These are phyloP conservation scores for Phytopythium vexans DNA, from an alignment of 352 stramenopile genomes.

Conservation along the genomic window DNA sequence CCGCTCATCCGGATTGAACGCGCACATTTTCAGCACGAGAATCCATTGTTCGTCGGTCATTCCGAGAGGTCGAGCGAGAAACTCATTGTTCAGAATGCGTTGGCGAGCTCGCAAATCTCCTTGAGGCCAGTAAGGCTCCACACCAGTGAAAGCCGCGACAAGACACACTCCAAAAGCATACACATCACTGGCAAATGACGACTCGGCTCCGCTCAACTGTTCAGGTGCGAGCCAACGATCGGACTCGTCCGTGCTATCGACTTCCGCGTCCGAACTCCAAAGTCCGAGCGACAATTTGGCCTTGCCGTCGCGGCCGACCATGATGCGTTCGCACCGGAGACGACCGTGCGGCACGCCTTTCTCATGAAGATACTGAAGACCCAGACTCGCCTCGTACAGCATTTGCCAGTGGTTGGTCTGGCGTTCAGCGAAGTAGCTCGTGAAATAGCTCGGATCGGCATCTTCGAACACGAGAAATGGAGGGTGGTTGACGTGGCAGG, in stretches of 20 bases:
- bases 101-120: constrained; percentile 5
- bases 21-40: constrained; percentile 14
- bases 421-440: too few relatives aligned
- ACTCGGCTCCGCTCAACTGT: not conserved
- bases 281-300: constrained; percentile 13
- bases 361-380: constrained; percentile 20
- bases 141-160: constrained; percentile 11
- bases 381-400: constrained; percentile 12
- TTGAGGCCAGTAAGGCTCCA: too few relatives aligned
- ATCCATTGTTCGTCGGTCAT: constrained; percentile 12
- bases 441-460: too few relatives aligned
- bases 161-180: constrained; percentile 15
- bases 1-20: constrained; percentile 5
- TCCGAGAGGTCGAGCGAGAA: constrained; percentile 1
- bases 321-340: constrained; percentile 11
- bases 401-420: constrained; percentile 5
- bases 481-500: too few relatives aligned
- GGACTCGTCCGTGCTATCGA: not conserved
- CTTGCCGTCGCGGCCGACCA: constrained; percentile 13
- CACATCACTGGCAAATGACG: constrained; percentile 7
- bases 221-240: constrained; percentile 15
- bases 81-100: constrained; percentile 5
- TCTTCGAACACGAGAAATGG: too few relatives aligned
- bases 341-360: constrained; percentile 10
- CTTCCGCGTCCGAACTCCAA: not conserved